Evolutionary conservation across 2,329 filamentous ascomycete genomes (phyloP).

Genomic region (Nannizziopsis arthrosporioides): DNA sequence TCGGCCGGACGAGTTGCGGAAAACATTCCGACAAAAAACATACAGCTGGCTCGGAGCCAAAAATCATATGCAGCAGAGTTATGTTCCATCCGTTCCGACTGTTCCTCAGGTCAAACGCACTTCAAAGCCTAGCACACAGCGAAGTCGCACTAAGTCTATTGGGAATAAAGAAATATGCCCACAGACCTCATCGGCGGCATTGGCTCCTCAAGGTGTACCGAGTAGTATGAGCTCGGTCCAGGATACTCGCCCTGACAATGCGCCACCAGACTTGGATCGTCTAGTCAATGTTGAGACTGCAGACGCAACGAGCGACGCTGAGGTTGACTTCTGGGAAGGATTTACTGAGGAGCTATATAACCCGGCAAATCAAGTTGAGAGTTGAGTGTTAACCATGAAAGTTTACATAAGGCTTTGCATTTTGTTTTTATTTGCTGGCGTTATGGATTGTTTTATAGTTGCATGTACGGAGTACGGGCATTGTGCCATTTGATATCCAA

Average conservation of each 20-base stretch:
- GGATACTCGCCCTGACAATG: no score
- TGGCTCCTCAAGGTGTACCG: no score
- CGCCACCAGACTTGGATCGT: no score
- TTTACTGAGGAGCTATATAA: not conserved
- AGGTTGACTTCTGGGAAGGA: no score
- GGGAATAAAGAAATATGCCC: no score
- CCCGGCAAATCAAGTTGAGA: not conserved
- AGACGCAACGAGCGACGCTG: not conserved
- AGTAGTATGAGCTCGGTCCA: no score
- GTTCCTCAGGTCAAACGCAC: not conserved
- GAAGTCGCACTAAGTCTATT: no score
- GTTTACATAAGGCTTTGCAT: not conserved
- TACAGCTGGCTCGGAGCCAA: conserved; percentile 23
- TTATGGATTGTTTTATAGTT: not conserved
- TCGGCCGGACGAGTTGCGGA: conserved; percentile 15
- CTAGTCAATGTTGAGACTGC: not conserved
- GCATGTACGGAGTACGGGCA: not conserved
- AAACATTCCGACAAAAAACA: conserved; percentile 22
- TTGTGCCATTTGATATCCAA: not conserved
- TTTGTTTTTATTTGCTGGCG: no score
- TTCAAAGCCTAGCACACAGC: not conserved
- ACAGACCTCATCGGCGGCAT: no score
- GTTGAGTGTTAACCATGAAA: not conserved
- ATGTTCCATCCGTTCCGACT: not conserved
- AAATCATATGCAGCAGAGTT: conserved; percentile 4